These are phyloP conservation scores for Thraustochytrium striatum DNA, from an alignment of 352 stramenopile species.

Conservation along the genomic window DNA sequence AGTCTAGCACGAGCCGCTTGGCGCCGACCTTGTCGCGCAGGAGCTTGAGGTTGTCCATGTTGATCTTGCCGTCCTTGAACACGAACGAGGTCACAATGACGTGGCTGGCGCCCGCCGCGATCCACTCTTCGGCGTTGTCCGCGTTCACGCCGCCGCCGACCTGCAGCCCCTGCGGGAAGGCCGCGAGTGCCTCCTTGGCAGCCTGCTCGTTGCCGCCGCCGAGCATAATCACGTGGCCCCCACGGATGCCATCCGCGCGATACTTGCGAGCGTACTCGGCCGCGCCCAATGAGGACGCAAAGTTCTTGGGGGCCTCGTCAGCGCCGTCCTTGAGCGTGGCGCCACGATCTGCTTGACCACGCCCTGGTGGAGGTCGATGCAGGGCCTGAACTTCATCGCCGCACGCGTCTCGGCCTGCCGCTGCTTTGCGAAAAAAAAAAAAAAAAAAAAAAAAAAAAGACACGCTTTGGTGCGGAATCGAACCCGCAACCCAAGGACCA, in stretches of 20 bases:
- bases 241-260: constrained; percentile 73
- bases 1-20: constrained; percentile 81
- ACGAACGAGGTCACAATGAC: constrained; percentile 97
- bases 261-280: constrained; percentile 83
- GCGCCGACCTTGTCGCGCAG: constrained; percentile 69
- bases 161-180: constrained; percentile 87
- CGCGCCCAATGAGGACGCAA: constrained; percentile 70
- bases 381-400: constrained; percentile 82
- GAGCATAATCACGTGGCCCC: constrained; percentile 97
- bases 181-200: constrained; percentile 70
- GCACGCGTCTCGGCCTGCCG: no score
- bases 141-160: constrained; percentile 89
- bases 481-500: no score
- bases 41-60: constrained; percentile 68
- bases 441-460: no score
- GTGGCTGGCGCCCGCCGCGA: constrained; percentile 90
- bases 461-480: no score
- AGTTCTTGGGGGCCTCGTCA: constrained; percentile 72
- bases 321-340: constrained; percentile 85
- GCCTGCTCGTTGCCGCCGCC: constrained; percentile 85
- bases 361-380: constrained; percentile 95
- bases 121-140: constrained; percentile 86
- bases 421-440: no score
- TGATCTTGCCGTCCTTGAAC: constrained; percentile 85
- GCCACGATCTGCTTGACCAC: constrained; percentile 98